These are phyloP conservation scores for Mycena galericulata DNA, from an alignment of 768 basidiomycete species.

Conservation along the genomic window DNA sequence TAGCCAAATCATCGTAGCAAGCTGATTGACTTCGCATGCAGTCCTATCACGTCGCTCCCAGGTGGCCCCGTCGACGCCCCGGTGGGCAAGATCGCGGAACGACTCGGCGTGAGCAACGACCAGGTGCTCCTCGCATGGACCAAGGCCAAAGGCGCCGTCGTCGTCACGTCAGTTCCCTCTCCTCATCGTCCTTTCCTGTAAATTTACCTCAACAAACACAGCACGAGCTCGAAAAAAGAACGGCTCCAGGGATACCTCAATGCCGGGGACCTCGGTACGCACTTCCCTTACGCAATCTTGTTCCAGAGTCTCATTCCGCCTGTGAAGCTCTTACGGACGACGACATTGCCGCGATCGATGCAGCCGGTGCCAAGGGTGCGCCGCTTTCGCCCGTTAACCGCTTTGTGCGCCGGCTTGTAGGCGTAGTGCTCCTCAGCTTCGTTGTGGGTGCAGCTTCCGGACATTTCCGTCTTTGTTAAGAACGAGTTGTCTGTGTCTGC, in stretches of 20 bases:
- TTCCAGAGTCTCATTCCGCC: no score
- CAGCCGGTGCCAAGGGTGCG: conserved; percentile 55
- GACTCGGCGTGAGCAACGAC: conserved; percentile 65
- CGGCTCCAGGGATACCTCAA: conserved; percentile 76
- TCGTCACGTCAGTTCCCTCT: conserved; percentile 65
- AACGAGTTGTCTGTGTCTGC: no score
- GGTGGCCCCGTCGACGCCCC: conserved; percentile 76
- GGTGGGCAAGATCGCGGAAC: conserved; percentile 62
- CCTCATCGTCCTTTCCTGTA: not conserved
- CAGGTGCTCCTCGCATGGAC: conserved; percentile 82
- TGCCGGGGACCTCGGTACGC: conserved; percentile 73
- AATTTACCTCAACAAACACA: not conserved
- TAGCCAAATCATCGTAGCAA: not conserved
- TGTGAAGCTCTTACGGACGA: conserved; percentile 50
- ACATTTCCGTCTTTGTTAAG: no score
- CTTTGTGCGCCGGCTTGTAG: not conserved
- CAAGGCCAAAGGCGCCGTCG: conserved; percentile 74
- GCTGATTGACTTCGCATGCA: conserved; percentile 37
- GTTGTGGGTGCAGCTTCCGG: no score
- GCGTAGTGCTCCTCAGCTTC: no score
- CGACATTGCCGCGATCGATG: conserved; percentile 59
- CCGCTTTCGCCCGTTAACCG: not conserved
- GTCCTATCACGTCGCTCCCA: conserved; percentile 69
- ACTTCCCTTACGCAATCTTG: no score
- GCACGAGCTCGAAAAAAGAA: conserved; percentile 73